Evolutionary conservation across 2,329 filamentous ascomycete species (phyloP).

Genomic region (Seiridium unicorne): DNA sequence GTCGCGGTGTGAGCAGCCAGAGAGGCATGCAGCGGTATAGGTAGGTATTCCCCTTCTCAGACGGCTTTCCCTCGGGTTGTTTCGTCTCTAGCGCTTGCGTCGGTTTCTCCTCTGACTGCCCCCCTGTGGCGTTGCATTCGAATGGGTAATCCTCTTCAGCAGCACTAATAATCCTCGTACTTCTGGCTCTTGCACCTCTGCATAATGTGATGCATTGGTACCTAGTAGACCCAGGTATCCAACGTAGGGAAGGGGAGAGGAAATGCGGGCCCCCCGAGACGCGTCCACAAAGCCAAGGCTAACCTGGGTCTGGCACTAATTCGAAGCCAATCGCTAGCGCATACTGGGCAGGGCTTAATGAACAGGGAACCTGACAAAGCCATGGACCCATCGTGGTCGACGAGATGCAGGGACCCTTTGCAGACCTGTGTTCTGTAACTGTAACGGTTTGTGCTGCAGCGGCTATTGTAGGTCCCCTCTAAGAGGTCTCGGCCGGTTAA

Average conservation of each 20-base stretch:
- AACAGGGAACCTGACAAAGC: not conserved
- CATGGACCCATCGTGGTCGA: not conserved
- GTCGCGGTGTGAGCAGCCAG: too few species aligned
- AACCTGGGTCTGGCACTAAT: not conserved
- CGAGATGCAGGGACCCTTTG: not conserved
- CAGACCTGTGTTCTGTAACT: not conserved
- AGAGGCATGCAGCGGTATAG: too few species aligned
- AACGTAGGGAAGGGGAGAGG: not conserved
- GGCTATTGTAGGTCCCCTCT: not conserved
- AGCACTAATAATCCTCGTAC: not conserved
- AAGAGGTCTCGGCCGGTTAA: not conserved
- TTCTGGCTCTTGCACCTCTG: too few species aligned
- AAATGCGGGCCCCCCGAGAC: conserved; percentile 1
- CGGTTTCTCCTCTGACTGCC: not conserved
- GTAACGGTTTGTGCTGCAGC: not conserved
- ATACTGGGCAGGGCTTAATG: not conserved
- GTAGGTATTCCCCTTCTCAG: not conserved
- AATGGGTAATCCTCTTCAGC: not conserved
- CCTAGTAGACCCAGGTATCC: too few species aligned
- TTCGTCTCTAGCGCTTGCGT: not conserved
- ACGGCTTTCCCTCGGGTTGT: not conserved
- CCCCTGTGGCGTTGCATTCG: too few species aligned
- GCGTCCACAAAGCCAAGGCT: not conserved
- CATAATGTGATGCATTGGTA: too few species aligned
- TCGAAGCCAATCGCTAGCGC: not conserved